Evolutionary conservation across 75 land plant species (phyloP), one percentile per base, ranked within the genome.

Genomic region (Adiantum capillusveneris): DNA sequence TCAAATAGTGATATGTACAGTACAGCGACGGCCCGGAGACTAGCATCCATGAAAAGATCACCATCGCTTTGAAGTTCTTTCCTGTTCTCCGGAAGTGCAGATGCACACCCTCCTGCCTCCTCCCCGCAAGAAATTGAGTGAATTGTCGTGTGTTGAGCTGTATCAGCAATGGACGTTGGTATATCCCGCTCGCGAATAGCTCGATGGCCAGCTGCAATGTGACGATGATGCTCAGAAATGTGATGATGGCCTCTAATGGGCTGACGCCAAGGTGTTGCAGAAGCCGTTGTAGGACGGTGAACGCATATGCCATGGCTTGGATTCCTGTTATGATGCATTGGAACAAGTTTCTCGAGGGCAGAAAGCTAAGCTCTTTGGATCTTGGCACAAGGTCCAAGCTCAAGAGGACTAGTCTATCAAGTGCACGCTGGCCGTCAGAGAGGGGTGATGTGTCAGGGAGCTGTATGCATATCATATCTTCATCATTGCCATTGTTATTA

Each of bases 151-250:
- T 39, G 42, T 13, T 39, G 42, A 39, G 42, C 12, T 22, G 41
- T 58, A 55, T 57, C 59, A 18, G 59, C 58, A 31, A 55, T 66
- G 30, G 39, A 58, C 19, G 42, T 54, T 25, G 63, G 71, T 22
- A 28, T 57, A 16, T 43, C 59, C 11, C 55, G 67, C 29, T 29
- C 44, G 51, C 55, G 59, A 26, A 28, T 43, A 25, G 67, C 67
- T 55, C 58, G 45, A 56, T 57, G 64, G 27, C 56, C 69, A 25
- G 72, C 18, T 24, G 48, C 67, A 56, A 7, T 7, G 13, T 39
- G 12, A 39, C 13, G 42, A 39, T 13, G 42, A 39, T 39, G 42
- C 12, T 9, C 12, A 7, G 7, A 13, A 39, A 39, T 7, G 42
- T 13, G 42, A 13, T 13, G 42, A 39, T 39, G 42, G 42, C 42